Evolutionary conservation across 2,329 filamentous ascomycete genomes (phyloP), one percentile per base, ranked within the genome.

Genomic region (Graphiopsis chlorocephala): DNA sequence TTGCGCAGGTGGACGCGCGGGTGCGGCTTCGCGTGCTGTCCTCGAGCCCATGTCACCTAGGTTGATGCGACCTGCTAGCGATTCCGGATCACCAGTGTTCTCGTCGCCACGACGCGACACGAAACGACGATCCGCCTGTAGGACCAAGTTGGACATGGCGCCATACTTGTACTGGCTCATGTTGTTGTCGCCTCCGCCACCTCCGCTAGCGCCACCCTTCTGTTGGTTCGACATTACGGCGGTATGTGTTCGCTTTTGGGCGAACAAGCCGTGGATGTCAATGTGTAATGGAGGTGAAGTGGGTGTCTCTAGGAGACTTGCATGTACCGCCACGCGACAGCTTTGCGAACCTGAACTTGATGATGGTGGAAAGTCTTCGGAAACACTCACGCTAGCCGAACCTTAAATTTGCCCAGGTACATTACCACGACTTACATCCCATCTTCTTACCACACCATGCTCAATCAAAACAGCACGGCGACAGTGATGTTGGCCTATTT

Each of bases 81-180:
- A 99, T 82, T 99, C 95, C 60, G 95, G 96, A 78, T 99, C 95
- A 73, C 95, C 95, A 60, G 94, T 98, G 69, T 92, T 89, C 82
- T 99, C 96, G 80, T 99, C 94, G 72, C 89, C 93, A 74, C 93
- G 89, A 78, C 95, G 89, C 69, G 92, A 92, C 73, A 96, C 90
- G 78, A 99, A 98, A 73, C 95, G 90, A 82, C 93, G 90, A 84
- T 99, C 95, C 83, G 93, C 93, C 91, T 99, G 95, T 87, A 99
- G 92, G 77, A 99, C 95, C 92, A 99, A 90, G 88, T 99, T 99
- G 83, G 95, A 99, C 95, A 99, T 77, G 56, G 73, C 75, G 66
- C 71, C 71, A 71, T 77, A 77, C 69, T 77, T 77, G 73, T 77
- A 77, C 70, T 77, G 74, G 59, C 70, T 73, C 65, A 77, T 68